Evolutionary conservation across 2,329 filamentous ascomycete species (phyloP).

Genomic region (Graphium sp.): DNA sequence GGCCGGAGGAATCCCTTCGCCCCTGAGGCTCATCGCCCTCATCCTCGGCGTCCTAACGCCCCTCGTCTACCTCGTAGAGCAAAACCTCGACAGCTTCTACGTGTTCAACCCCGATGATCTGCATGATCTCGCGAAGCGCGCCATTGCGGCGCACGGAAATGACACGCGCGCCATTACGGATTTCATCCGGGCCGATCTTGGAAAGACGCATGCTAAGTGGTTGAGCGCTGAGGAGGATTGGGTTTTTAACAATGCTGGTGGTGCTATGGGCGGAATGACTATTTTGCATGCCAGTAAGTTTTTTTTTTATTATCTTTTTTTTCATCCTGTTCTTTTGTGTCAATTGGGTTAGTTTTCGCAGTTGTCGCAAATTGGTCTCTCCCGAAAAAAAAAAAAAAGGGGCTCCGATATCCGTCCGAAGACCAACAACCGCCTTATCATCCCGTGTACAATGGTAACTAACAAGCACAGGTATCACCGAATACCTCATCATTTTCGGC

Average conservation of each 20-base stretch:
- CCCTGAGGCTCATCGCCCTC: constrained; percentile 32
- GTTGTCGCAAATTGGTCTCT: no score
- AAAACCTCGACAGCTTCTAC: constrained; percentile 49
- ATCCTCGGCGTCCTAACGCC: constrained; percentile 36
- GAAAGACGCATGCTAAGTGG: constrained; percentile 26
- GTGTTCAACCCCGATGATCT: constrained; percentile 56
- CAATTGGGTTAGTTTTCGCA: background rate
- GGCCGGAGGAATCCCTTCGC: constrained; percentile 13
- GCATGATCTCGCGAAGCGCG: constrained; percentile 49
- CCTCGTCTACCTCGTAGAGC: constrained; percentile 37
- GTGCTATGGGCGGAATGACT: constrained; percentile 85
- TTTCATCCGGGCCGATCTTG: constrained; percentile 53
- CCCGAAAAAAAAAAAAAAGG: no score
- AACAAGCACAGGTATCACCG: constrained; percentile 44
- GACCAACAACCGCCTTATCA: no score
- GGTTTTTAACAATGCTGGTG: constrained; percentile 85
- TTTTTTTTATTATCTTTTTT: constrained; percentile 1
- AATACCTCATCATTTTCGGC: constrained; percentile 83
- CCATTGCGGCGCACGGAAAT: constrained; percentile 54
- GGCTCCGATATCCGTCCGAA: no score
- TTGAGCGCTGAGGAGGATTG: constrained; percentile 63
- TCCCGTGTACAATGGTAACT: constrained; percentile 5
- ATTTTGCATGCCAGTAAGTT: constrained; percentile 67
- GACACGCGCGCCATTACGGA: constrained; percentile 53
- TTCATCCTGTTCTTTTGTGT: constrained; percentile 1